These are phyloP conservation scores for Starmera pachycereana DNA, from an alignment of 805 yeast genomes.

Conservation along the genomic window DNA sequence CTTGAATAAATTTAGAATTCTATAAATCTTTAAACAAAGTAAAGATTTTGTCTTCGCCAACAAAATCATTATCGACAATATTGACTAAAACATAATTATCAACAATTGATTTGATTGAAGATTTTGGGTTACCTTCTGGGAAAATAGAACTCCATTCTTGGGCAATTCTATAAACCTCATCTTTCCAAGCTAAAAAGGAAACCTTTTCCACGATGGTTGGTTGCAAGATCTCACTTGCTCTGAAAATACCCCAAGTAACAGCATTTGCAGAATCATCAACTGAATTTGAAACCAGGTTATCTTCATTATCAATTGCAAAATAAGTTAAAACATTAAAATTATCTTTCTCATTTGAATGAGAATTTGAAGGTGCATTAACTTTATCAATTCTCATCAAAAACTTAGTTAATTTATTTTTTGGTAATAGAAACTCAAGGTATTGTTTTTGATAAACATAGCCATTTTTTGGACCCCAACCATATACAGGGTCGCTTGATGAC, in stretches of 20 bases:
- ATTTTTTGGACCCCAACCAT: slow-evolving; percentile 93
- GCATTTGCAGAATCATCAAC: slow-evolving; percentile 72
- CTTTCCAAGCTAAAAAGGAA: slow-evolving; percentile 95
- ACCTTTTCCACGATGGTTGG: slow-evolving; percentile 92
- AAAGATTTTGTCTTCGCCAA: slow-evolving; percentile 49
- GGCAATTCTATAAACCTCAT: slow-evolving; percentile 79
- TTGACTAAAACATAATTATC: slow-evolving; percentile 67
- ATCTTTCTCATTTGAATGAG: slow-evolving; percentile 12
- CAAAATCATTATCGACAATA: slow-evolving; percentile 81
- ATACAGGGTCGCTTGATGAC: slow-evolving; percentile 54
- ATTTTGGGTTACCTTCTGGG: slow-evolving; percentile 24
- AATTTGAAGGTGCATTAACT: slow-evolving; percentile 27
- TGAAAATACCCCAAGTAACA: slow-evolving; percentile 98
- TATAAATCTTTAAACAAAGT: slow-evolving; percentile 30
- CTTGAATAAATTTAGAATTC: too few species aligned
- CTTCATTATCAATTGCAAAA: slow-evolving; percentile 59
- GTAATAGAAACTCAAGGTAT: slow-evolving; percentile 77
- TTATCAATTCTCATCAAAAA: slow-evolving; percentile 35
- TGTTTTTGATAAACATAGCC: slow-evolving; percentile 95
- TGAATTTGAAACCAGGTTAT: slow-evolving; percentile 56
- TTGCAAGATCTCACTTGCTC: slow-evolving; percentile 88
- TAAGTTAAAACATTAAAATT: slow-evolving; percentile 53
- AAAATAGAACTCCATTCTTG: slow-evolving; percentile 66
- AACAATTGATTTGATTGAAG: slow-evolving; percentile 33
- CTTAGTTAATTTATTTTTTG: slow-evolving; percentile 31